Evolutionary conservation across 129 eudicot genomes (phyloP), one percentile per base, ranked within the genome.

Genomic region (Pseudognaphalium luteoalbum): DNA sequence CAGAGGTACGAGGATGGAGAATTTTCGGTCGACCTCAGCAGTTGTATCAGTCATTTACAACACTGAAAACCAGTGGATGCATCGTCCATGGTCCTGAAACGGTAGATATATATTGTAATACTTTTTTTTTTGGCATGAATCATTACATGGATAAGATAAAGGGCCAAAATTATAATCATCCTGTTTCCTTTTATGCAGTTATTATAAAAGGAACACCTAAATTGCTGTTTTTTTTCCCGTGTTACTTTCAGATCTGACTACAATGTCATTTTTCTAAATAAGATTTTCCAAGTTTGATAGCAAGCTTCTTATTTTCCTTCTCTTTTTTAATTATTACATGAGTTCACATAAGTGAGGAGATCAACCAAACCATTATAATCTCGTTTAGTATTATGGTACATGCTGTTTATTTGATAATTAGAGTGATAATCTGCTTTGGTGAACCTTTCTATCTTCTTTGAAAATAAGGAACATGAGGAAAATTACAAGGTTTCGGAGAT

Each of bases 1-100:
- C 66, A 60, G 66, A 60, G 66, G 66, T 60, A 60, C 32, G 66
- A 60, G 66, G 66, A 60, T 60, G 66, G 66, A 60, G 66, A 22
- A 1, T 60, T 8, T 1, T 5, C 1, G 66, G 66, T 9, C 66
- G 66, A 60, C 66, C 66, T 60, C 66, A 60, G 5, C 66, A 60
- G 22, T 20, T 14, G 16, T 60, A 60, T 60, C 66, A 60, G 22
- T 60, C 34, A 60, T 60, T 60, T 21, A 21, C 34, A 20, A 33
- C 21, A 60, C 66, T 60, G 34, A 60, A 60, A 60, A 60, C 66
- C 1, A 11, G 16, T 6, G 8, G 30, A 60, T 60, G 25, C 66
- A 22, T 25, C 0, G 22, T 60, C 66, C 17, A 2, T 7, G 15
- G 66, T 21, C 66, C 28, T 9, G 66, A 60, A 60, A 60, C 25